These are phyloP conservation scores for Crucibulum laeve DNA, from an alignment of 768 basidiomycete species.

Conservation along the genomic window DNA sequence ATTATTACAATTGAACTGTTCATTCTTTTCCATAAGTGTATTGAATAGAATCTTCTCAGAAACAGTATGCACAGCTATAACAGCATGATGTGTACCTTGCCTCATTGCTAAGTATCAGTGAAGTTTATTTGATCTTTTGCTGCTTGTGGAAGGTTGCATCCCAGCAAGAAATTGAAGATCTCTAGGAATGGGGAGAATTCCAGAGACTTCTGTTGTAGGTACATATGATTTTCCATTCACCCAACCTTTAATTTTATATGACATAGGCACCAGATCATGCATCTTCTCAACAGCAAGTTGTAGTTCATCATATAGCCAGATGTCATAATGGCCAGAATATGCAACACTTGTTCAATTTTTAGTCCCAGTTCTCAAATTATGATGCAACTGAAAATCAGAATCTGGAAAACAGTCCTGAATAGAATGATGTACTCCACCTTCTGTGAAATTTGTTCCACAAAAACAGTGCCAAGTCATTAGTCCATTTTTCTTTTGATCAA, in stretches of 20 bases:
- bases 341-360: constrained; percentile 13
- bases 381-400: constrained; percentile 18
- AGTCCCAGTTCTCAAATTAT: constrained; percentile 19
- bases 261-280: constrained; percentile 1
- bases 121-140: constrained; percentile 4
- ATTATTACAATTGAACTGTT: not conserved
- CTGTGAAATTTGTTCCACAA: constrained; percentile 25
- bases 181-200: constrained; percentile 14
- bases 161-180: constrained; percentile 7
- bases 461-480: constrained; percentile 21
- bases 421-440: constrained; percentile 31
- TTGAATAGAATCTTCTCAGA: constrained; percentile 17
- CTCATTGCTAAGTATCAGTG: constrained; percentile 16
- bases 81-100: constrained; percentile 20
- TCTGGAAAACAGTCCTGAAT: constrained; percentile 14
- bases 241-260: constrained; percentile 7
- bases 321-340: constrained; percentile 15
- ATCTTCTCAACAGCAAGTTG: not conserved
- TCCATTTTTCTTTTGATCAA: constrained; percentile 13
- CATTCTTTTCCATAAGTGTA: constrained; percentile 3
- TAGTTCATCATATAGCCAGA: constrained; percentile 15
- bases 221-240: constrained; percentile 15
- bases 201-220: constrained; percentile 11
- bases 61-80: constrained; percentile 21
- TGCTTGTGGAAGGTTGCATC: constrained; percentile 10